Evolutionary conservation across 1,139 yeast species (phyloP).

Genomic region (Sugiyamaella xylanicola): DNA sequence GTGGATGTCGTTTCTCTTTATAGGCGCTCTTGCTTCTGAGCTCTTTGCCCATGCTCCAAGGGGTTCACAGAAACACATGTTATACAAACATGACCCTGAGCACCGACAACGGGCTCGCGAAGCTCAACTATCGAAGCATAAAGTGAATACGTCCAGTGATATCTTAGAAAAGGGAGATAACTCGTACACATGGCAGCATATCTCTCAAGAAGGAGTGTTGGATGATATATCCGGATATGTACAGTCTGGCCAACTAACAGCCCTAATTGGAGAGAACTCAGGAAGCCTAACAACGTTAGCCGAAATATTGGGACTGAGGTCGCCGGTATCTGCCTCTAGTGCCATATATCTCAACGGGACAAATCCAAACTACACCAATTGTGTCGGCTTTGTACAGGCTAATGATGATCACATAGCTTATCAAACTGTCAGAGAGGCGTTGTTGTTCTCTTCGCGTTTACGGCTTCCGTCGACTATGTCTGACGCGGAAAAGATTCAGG

Average conservation of each 20-base stretch:
- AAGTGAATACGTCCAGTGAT: background rate
- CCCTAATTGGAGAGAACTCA: constrained; percentile 69
- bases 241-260: constrained; percentile 65
- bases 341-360: constrained; percentile 65
- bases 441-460: constrained; percentile 60
- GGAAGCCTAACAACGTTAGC: constrained; percentile 68
- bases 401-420: constrained; percentile 63
- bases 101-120: no score
- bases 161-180: constrained; percentile 33
- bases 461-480: constrained; percentile 56
- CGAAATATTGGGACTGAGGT: constrained; percentile 60
- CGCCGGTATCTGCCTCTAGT: constrained; percentile 58
- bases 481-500: constrained; percentile 52
- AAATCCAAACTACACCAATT: constrained; percentile 50
- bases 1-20: constrained; percentile 51
- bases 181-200: constrained; percentile 30
- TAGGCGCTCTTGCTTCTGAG: constrained; percentile 55
- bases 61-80: background rate
- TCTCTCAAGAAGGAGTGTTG: constrained; percentile 37
- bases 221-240: constrained; percentile 64
- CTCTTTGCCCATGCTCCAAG: constrained; percentile 36
- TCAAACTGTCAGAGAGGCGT: constrained; percentile 62
- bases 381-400: constrained; percentile 68
- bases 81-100: background rate
- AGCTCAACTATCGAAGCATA: constrained; percentile 45